A percentile compares a stretch with the other conserved stretches of the same genome.
Conservation (phyloP, 2,329 filamentous ascomycete genomes). For the Penicillium freii region DNA sequence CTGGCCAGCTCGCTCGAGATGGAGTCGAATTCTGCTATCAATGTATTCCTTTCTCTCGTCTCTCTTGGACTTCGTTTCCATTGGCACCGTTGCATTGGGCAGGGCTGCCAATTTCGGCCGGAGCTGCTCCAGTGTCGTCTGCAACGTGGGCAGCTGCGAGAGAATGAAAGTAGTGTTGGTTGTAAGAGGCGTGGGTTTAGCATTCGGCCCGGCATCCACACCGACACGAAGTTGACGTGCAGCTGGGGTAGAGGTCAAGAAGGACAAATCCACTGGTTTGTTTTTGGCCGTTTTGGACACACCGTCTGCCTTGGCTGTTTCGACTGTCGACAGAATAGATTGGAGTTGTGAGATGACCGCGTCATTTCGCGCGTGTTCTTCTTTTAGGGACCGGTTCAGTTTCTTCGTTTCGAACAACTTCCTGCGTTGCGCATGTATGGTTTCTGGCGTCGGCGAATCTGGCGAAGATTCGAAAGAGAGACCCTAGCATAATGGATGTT, state of each 20-base stretch:
- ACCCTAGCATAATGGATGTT: conserved; percentile 28
- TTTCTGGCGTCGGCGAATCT: conserved; percentile 60
- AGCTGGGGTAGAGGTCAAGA: conserved; percentile 53
- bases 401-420: conserved; percentile 76
- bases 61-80: conserved; percentile 55
- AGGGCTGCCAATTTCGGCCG: conserved; percentile 60
- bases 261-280: conserved; percentile 49
- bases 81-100: conserved; percentile 34
- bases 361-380: conserved; percentile 70
- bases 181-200: conserved; percentile 40
- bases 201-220: conserved; percentile 35
- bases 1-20: conserved; percentile 62
- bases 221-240: conserved; percentile 49
- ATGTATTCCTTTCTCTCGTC: conserved; percentile 78
- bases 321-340: conserved; percentile 49
- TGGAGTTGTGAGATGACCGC: conserved; percentile 65
- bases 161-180: conserved; percentile 66
- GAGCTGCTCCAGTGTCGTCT: conserved; percentile 66
- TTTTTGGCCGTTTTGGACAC: conserved; percentile 19
- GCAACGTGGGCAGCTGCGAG: conserved; percentile 77
- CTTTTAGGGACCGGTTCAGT: conserved; percentile 66
- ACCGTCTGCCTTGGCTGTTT: conserved; percentile 20
- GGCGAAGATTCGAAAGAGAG: conserved; percentile 35
- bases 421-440: conserved; percentile 68
- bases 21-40: conserved; percentile 72